Conservation (phyloP, 2,329 filamentous ascomycete species). For the Aspergillus sp. region DNA sequence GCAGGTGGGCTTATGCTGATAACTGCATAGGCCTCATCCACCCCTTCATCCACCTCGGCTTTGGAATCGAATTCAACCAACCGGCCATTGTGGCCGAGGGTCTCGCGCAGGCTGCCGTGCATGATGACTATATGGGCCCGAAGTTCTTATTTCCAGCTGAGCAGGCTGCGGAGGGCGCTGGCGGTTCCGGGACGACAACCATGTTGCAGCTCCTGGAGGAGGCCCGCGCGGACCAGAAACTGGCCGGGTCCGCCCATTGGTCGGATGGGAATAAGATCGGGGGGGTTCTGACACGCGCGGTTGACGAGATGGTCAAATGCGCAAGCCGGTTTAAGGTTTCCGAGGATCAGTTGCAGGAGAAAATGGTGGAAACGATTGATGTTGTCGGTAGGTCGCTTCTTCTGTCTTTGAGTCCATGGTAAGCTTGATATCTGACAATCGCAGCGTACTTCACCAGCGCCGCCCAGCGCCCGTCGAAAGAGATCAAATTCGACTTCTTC, state of each 20-base stretch:
- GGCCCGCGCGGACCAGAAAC: constrained; percentile 46
- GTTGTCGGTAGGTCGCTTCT: constrained; percentile 37
- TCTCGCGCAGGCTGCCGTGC: constrained; percentile 66
- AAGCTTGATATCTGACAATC: constrained; percentile 1
- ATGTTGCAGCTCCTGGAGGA: constrained; percentile 55
- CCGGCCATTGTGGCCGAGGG: constrained; percentile 72
- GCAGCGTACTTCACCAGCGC: constrained; percentile 49
- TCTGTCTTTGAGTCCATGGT: neutral
- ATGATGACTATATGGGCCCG: constrained; percentile 46
- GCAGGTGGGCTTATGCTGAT: no score
- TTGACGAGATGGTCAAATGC: constrained; percentile 53
- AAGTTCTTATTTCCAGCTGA: constrained; percentile 41
- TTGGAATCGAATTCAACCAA: constrained; percentile 72
- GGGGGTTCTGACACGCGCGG: constrained; percentile 56
- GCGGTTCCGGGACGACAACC: constrained; percentile 21
- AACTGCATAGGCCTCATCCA: constrained; percentile 55
- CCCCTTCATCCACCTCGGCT: constrained; percentile 76
- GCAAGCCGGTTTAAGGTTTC: constrained; percentile 51
- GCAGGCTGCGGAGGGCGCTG: constrained; percentile 22
- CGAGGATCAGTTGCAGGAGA: constrained; percentile 48
- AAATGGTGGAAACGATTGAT: constrained; percentile 62
- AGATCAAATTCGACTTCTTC: constrained; percentile 74
- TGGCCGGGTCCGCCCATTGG: constrained; percentile 46
- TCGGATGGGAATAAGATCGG: constrained; percentile 54
- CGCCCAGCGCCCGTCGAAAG: constrained; percentile 55